Conservation (phyloP, 1,139 yeast genomes). For the Scheffersomyces quercinus region DNA sequence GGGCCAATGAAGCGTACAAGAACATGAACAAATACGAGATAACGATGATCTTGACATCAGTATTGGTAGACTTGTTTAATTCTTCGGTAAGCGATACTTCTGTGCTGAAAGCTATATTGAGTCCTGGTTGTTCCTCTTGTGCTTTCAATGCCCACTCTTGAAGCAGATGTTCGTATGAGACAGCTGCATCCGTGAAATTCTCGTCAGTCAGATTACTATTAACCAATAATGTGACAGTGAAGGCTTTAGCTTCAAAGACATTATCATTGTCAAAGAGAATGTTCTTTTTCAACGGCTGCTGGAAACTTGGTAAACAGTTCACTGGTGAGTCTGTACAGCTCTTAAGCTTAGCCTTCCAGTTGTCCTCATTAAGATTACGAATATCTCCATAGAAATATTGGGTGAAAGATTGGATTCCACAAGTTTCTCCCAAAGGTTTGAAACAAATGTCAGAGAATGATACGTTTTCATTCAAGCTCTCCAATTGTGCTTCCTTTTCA, state of each 20-base stretch:
- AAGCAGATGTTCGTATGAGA: slow-evolving; percentile 64
- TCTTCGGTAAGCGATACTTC: slow-evolving; percentile 85
- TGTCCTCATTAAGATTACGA: slow-evolving; percentile 43
- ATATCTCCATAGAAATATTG: slow-evolving; percentile 81
- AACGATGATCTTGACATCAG: slow-evolving; percentile 70
- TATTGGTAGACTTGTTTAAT: slow-evolving; percentile 75
- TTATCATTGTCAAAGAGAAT: slow-evolving; percentile 58
- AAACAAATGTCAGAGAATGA: slow-evolving; percentile 72
- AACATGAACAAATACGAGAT: slow-evolving; percentile 89
- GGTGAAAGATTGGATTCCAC: slow-evolving; percentile 88
- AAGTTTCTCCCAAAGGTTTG: slow-evolving; percentile 73
- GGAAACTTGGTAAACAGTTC: slow-evolving; percentile 84
- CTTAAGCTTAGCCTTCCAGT: slow-evolving; percentile 57
- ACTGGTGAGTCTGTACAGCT: slow-evolving; percentile 81
- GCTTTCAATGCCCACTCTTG: slow-evolving; percentile 57
- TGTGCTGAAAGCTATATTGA: slow-evolving; percentile 73
- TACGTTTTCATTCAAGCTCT: slow-evolving; percentile 22
- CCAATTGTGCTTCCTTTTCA: slow-evolving; percentile 62
- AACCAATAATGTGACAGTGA: slow-evolving; percentile 71
- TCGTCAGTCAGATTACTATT: slow-evolving; percentile 44
- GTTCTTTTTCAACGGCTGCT: slow-evolving; percentile 80
- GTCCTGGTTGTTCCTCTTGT: slow-evolving; percentile 45
- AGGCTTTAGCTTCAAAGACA: slow-evolving; percentile 63
- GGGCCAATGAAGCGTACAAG: slow-evolving; percentile 79
- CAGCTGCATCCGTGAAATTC: slow-evolving; percentile 43